Conservation (phyloP, 768 basidiomycete genomes). For the Strobilomyces echinocephalus region DNA sequence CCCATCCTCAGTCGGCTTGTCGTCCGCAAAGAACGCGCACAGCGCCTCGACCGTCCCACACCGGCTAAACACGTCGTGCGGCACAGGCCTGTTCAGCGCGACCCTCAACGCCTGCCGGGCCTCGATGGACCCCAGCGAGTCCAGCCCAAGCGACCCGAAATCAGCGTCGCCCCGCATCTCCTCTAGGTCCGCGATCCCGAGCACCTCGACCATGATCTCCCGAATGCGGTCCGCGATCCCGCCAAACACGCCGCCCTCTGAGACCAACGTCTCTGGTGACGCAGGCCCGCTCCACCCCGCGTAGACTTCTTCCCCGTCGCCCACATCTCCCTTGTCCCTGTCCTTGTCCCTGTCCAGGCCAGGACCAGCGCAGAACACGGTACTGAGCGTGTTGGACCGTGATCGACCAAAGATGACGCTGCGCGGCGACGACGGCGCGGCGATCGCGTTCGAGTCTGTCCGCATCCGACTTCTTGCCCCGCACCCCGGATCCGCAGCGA, state of each 20-base stretch:
- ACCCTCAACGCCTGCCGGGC: constrained; percentile 44
- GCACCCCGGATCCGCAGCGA: constrained; percentile 23
- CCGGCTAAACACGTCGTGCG: constrained; percentile 39
- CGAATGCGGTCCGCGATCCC: constrained; percentile 27
- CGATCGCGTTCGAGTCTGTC: constrained; percentile 27
- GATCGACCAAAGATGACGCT: constrained; percentile 29
- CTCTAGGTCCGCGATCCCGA: constrained; percentile 30
- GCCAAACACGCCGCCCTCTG: constrained; percentile 20
- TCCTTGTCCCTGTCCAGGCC: constrained; percentile 4
- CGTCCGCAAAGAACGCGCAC: constrained; percentile 10
- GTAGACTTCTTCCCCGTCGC: constrained; percentile 1
- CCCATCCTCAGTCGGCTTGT: not conserved
- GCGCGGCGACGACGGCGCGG: constrained; percentile 20
- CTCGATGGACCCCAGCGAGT: constrained; percentile 64
- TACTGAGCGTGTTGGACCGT: constrained; percentile 23
- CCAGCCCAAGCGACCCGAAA: constrained; percentile 51
- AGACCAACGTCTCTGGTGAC: constrained; percentile 40
- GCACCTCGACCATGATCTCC: constrained; percentile 40
- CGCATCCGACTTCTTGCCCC: constrained; percentile 12
- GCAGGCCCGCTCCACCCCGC: constrained; percentile 19
- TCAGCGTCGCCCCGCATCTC: constrained; percentile 43
- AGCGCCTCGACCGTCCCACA: constrained; percentile 35
- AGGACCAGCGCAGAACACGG: constrained; percentile 2
- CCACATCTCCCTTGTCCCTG: constrained; percentile 9
- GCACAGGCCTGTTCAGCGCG: constrained; percentile 39